Evolutionary conservation across 2,329 filamentous ascomycete species (phyloP).

Genomic region (Aureobasidium mangrovei): DNA sequence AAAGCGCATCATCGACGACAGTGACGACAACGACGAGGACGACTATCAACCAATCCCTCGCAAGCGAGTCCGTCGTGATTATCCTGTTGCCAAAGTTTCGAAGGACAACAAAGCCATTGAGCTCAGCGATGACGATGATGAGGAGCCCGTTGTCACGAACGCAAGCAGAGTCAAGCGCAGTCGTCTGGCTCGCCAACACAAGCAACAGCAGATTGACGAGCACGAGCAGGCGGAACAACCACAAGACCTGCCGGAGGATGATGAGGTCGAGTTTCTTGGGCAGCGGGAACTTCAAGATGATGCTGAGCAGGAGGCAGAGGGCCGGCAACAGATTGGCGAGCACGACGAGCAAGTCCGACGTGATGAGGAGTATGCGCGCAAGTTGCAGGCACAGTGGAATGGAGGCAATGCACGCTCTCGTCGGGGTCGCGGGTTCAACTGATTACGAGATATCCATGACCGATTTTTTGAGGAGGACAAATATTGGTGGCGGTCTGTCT

Average conservation of each 20-base stretch:
- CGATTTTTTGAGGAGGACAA: too few species aligned
- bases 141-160: neutral
- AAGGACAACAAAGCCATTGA: neutral
- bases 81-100: neutral
- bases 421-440: too few species aligned
- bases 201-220: neutral
- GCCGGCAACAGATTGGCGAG: too few species aligned
- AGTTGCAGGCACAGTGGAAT: too few species aligned
- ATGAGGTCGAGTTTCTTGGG: too few species aligned
- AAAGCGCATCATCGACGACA: neutral
- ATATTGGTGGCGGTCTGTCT: too few species aligned
- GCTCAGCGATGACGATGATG: neutral
- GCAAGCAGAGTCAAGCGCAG: neutral
- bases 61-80: neutral
- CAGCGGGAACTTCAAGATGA: too few species aligned
- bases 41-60: neutral
- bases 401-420: too few species aligned
- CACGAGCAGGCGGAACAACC: neutral
- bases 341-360: too few species aligned
- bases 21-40: neutral
- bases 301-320: too few species aligned
- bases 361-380: too few species aligned
- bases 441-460: too few species aligned
- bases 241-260: neutral
- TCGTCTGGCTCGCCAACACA: neutral